phyloP scores from a whole-genome alignment of 78 protist genomes.

The Protostelium mycophagum region DNA sequence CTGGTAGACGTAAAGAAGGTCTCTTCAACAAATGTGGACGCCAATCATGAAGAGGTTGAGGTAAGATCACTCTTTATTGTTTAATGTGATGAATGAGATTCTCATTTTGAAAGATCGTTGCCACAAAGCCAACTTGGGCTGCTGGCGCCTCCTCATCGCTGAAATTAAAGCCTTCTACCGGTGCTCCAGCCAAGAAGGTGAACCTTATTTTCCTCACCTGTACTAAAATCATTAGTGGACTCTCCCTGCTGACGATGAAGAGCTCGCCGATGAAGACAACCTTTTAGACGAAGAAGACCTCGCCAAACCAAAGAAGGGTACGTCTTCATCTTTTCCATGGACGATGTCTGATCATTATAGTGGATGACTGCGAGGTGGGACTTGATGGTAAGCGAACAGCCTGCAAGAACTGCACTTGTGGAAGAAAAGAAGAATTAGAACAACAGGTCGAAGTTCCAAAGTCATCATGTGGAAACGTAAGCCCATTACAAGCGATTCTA shows the following conservation, averaged over 20 bases:
- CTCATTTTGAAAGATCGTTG: not conserved
- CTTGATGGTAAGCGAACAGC: slow-evolving; percentile 31
- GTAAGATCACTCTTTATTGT: not conserved
- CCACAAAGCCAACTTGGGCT: not conserved
- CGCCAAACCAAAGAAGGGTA: not conserved
- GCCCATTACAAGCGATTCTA: not conserved
- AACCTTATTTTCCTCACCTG: not conserved
- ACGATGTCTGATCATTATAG: not conserved
- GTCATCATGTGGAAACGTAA: slow-evolving; percentile 16
- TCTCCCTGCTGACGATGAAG: not conserved
- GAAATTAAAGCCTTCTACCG: not conserved
- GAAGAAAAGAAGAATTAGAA: slow-evolving; percentile 40
- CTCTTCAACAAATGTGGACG: not conserved
- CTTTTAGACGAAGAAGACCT: not conserved
- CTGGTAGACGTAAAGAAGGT: not conserved
- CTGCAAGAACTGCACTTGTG: slow-evolving; percentile 67
- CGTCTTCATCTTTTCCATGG: not conserved
- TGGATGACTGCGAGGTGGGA: slow-evolving; percentile 52
- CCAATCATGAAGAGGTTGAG: not conserved
- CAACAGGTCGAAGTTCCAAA: slow-evolving; percentile 20
- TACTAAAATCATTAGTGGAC: not conserved
- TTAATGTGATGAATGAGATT: not conserved
- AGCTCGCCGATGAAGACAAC: not conserved
- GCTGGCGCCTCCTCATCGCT: not conserved
- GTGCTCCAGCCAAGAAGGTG: not conserved